phyloP scores from a whole-genome alignment of 2,329 filamentous ascomycete species.

The Blastomyces emzantsi region DNA sequence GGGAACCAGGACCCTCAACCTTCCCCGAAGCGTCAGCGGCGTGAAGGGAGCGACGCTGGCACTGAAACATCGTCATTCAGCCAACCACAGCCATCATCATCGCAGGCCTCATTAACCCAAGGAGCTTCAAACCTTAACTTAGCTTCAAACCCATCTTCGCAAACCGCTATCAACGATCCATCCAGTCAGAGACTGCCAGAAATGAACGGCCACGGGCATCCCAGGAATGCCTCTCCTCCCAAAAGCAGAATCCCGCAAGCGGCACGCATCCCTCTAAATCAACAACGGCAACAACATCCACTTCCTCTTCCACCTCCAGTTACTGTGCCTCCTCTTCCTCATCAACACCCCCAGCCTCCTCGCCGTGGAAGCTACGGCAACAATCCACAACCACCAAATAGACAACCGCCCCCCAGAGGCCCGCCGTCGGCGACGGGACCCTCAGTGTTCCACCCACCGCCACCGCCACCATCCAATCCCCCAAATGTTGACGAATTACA shows the following conservation, averaged over 20 bases:
- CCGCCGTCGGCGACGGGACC: not conserved
- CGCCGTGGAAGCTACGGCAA: constrained; percentile 6
- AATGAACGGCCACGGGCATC: constrained; percentile 3
- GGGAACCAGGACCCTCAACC: constrained; percentile 15
- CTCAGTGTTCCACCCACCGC: constrained; percentile 9
- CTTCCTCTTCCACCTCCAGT: constrained; percentile 7
- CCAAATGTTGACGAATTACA: constrained; percentile 8
- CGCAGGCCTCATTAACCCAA: constrained; percentile 7
- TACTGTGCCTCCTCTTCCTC: constrained; percentile 4
- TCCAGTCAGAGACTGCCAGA: not conserved
- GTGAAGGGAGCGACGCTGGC: constrained; percentile 7
- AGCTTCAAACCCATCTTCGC: constrained; percentile 5
- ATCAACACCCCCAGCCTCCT: not conserved
- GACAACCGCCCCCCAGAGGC: not conserved
- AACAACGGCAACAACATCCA: constrained; percentile 4
- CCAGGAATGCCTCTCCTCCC: constrained; percentile 3
- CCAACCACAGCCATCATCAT: constrained; percentile 5
- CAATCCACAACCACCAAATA: not conserved
- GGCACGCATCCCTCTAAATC: not conserved
- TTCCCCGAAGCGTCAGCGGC: constrained; percentile 33
- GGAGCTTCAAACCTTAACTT: constrained; percentile 9
- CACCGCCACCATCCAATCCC: constrained; percentile 6
- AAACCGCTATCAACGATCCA: constrained; percentile 1
- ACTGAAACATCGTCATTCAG: constrained; percentile 2
- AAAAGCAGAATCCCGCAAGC: constrained; percentile 6